Base-by-base conservation (phyloP, 2,329 filamentous ascomycete genomes). In the Shiraia sp. region DNA sequence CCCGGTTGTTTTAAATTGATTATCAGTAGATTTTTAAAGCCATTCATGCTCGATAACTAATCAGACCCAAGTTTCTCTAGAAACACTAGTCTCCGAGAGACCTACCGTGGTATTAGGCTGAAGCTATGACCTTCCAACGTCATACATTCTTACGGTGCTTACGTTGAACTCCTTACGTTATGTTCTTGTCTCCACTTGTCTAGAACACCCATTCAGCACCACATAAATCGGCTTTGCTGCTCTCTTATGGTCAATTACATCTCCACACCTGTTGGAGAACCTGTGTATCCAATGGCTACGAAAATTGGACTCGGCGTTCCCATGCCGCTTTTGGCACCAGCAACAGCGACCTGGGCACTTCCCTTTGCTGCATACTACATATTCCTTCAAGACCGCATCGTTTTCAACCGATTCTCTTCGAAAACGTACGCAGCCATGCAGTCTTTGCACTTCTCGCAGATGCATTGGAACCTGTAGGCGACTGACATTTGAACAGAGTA, bases 291-390 rank as follows among this genome's bases (percentile, higher is more conserved):
- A 24, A 65, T 63, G 59, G 41, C 57, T 17, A 52, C 50, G 33
- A 64, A 61, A 40, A 41, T 69, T 36, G 66, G 66, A 32, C 57
- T 70, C 40, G 59, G 63, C 26, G 53, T 65, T 26, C 54, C 62
- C 23, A 48, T 65, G 52, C 63, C 57, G 16, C 50, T 63, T 15
- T 53, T 68, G 6, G 55, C 63, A 10, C 66, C 66, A n/a, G 62
- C 66, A 25, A 69, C 70, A 36, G 66, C 70, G 47, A 61, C 62
- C n/a, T 72, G 65, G 65, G 54, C 64, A 23, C 55, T 65, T 24
- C 72, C 73, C 15, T 73, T 75, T 44, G 63, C 67, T 5, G 63
- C 61, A 4, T 75, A 75, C 51, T 68, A 72, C 35, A 31, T 68
- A 34, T 64, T 74, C 48, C 66, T 75, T 14, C 69, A 68, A 40